Conservation (phyloP, 2,329 filamentous ascomycete species). For the Aspergillus ruber region DNA sequence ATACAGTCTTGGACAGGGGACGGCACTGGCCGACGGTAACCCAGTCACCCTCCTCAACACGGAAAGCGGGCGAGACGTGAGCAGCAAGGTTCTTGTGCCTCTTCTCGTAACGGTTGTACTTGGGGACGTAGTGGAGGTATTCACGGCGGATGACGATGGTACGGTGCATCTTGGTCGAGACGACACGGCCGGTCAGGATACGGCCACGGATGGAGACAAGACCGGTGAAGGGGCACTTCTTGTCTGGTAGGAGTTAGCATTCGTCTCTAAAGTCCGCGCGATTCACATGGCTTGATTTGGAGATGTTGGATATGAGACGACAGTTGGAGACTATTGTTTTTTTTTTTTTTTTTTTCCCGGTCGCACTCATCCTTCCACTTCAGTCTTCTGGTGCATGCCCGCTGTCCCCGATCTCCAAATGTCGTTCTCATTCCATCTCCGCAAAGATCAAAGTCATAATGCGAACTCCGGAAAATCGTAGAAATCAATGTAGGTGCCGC, state of each 20-base stretch:
- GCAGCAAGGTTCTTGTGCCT: slow-evolving; percentile 99
- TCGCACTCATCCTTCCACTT: neutral
- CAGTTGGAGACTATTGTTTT: neutral
- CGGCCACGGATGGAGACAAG: slow-evolving; percentile 98
- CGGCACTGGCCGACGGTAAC: slow-evolving; percentile 99
- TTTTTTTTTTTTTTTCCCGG: neutral
- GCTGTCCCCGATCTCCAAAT: neutral
- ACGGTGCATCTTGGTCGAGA: slow-evolving; percentile 99
- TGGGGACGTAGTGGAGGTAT: slow-evolving; percentile 99
- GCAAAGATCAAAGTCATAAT: neutral
- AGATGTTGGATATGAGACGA: slow-evolving; percentile 11
- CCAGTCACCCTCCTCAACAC: slow-evolving; percentile 99
- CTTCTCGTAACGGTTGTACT: slow-evolving; percentile 99
- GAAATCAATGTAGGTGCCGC: slow-evolving; percentile 40
- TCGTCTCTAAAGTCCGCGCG: neutral
- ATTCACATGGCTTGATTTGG: slow-evolving; percentile 1
- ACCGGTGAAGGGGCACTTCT: slow-evolving; percentile 99
- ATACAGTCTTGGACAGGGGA: slow-evolving; percentile 98
- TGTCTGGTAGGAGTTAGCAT: slow-evolving; percentile 59
- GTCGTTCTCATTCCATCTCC: slow-evolving; percentile 11
- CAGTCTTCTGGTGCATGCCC: neutral
- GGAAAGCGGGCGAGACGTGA: slow-evolving; percentile 98
- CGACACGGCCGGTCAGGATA: slow-evolving; percentile 98
- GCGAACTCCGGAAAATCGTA: neutral
- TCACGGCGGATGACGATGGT: slow-evolving; percentile 98